Base-by-base conservation (phyloP, 257 asterid species). In the Knoxia roxburghii region DNA sequence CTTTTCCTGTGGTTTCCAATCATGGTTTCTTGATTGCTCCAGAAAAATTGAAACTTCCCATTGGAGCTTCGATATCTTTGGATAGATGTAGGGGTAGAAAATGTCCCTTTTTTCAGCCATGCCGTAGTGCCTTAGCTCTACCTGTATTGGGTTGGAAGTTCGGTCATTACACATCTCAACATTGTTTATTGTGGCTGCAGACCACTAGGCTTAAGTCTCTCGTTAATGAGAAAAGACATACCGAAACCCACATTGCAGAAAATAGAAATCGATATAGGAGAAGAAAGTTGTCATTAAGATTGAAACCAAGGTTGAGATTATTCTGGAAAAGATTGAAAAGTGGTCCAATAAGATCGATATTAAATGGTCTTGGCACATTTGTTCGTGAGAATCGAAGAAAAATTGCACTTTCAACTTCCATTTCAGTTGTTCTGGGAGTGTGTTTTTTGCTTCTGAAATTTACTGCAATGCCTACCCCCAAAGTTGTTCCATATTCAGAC, bases 401-500 rank as follows among this genome's bases (percentile, higher is more conserved):
- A 61, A 77, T 88, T 72, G 78, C 95, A 9, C 61, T 94, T 71
- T 83, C 96, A 2, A 78, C 89, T 45, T 80, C 81, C 41, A 63
- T 85, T 53, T 81, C 95, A 7, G 63, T 87, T 18, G 87, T 84
- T 14, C 73, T 94, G 58, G 97, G 96, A n/a, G 64, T 94, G 10
- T 90, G 97, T 72, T 79, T 82, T 37, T 78, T 89, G 84, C 84
- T 94, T 79, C 84, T 94, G 64, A 87, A 87, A 73, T 9, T 87
- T 14, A 90, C 96, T 41, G 87, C 99, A 60, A 73, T 77, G 75
- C 88, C 93, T 0, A 49, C 78, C 58, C 96, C 97, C 0, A 88
- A 83, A 81, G 73, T 61, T 75, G 96, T 83, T 64, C 96, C 93
- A 0, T 94, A 94, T 78, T 86, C 97, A 0, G 87, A 90, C 68